Evolutionary conservation across 495 filamentous ascomycete genomes (phyloP), one percentile per base, ranked within the genome.

Genomic region (Aspergillus affinis): DNA sequence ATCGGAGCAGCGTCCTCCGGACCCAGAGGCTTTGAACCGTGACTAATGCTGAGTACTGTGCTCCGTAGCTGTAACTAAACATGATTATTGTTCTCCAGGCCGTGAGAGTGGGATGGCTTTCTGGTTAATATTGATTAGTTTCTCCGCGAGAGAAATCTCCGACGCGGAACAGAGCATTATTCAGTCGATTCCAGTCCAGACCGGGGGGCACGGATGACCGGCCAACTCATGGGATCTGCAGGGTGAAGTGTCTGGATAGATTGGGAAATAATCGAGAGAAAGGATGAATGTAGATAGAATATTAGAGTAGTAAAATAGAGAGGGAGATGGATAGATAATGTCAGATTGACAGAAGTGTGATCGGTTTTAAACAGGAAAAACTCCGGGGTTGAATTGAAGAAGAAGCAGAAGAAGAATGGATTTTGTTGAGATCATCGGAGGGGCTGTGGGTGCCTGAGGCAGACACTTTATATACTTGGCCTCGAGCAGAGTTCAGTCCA

Each of bases 1-100:
- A 20, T 56, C 71, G 71, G 71, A 73, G 67, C 71, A 70, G 65
- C 55, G 71, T 73, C 69, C 69, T 73, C 71, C 71, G 71, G 58
- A 41, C 36, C 36, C 36, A 41, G 36, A 41, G 36, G 13, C 2
- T 2, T 26, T 17, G 36, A 17, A 41, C 36, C 8, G 36, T 41
- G 36, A 41, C 36, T 41, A 41, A 41, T 41, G 12, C 36, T 41
- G 36, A 41, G 36, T 41, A 41, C 36, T 41, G 36, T 41, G 36
- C 36, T 41, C 36, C 36, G 32, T 36, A 36, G 2, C 32, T 8
- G 29, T 30, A 30, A 30, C 29, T 30, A 30, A 30, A 4, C 29
- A 30, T 4, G 4, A 30, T 4, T 30, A 30, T 4, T 30, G n/a
- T n/a, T n/a, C n/a, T n/a, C 23, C 23, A 26, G 23, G 23, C 23